Percentiles rank a stretch among this genome's conserved stretches.
Conservation (phyloP, 768 basidiomycete species). For the Suillus placidus region DNA sequence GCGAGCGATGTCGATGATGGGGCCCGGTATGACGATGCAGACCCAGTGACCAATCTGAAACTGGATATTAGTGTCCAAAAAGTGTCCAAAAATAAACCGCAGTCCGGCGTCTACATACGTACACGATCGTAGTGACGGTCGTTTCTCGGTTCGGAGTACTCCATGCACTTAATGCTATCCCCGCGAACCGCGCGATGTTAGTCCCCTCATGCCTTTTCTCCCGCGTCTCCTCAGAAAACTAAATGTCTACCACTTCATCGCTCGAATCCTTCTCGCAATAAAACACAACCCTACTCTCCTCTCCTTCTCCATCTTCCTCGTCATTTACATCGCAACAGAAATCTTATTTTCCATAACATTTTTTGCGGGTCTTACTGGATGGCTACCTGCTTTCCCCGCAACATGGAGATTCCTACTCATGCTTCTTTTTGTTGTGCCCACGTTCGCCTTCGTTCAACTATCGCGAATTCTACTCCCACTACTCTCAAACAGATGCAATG, state of each 20-base stretch:
- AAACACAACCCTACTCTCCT: slow-evolving; percentile 5
- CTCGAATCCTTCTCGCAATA: not conserved
- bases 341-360: not conserved
- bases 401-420: slow-evolving; percentile 13
- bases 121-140: no score
- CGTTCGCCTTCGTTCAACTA: slow-evolving; percentile 10
- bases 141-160: no score
- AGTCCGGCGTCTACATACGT: no score
- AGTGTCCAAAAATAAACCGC: no score
- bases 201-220: not conserved
- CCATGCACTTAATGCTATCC: not conserved
- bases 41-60: no score
- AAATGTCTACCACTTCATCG: no score
- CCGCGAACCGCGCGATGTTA: not conserved
- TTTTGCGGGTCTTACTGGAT: not conserved
- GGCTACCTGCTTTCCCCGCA: slow-evolving; percentile 12
- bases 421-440: slow-evolving; percentile 8
- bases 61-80: no score
- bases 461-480: not conserved
- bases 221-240: not conserved
- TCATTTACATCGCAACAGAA: slow-evolving; percentile 7
- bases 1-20: no score
- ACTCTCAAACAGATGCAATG: not conserved
- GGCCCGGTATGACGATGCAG: no score
- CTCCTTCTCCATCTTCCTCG: slow-evolving; percentile 1